Percentiles rank a stretch among this genome's conserved stretches.
phyloP scores from a whole-genome alignment of 345 rosid species.

The Noccaea bulbosa region DNA sequence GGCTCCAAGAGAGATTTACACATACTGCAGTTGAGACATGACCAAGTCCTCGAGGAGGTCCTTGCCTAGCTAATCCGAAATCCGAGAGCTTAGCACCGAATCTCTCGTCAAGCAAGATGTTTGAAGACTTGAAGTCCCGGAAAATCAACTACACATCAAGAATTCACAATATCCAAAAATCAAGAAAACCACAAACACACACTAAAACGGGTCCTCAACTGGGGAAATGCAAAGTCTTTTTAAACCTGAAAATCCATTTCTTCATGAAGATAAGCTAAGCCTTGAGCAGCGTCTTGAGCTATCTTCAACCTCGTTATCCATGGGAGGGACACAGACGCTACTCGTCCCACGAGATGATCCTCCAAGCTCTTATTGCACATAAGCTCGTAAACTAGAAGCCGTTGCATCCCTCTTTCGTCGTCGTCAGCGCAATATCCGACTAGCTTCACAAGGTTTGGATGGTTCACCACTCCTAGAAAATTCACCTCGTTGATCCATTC shows the following conservation, averaged over 20 bases:
- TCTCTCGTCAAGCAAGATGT: slow-evolving; percentile 81
- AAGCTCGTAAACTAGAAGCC: slow-evolving; percentile 87
- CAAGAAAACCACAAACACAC: slow-evolving; percentile 7
- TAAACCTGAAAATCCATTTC: slow-evolving; percentile 94
- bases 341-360: slow-evolving; percentile 71
- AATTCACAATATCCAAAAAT: not conserved
- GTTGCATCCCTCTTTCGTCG: slow-evolving; percentile 90
- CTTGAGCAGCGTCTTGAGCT: slow-evolving; percentile 91
- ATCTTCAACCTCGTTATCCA: slow-evolving; percentile 80
- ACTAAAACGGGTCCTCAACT: too few relatives aligned
- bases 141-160: slow-evolving; percentile 77
- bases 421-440: slow-evolving; percentile 96
- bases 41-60: slow-evolving; percentile 85
- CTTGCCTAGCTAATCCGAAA: slow-evolving; percentile 93
- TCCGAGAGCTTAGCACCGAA: slow-evolving; percentile 93
- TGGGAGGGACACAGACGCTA: slow-evolving; percentile 52
- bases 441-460: slow-evolving; percentile 89
- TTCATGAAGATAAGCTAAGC: slow-evolving; percentile 93
- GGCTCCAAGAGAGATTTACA: slow-evolving; percentile 17
- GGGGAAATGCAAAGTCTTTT: too few relatives aligned
- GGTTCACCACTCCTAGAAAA: slow-evolving; percentile 87
- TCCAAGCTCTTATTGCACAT: slow-evolving; percentile 92
- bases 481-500: slow-evolving; percentile 98
- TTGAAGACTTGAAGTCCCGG: slow-evolving; percentile 92
- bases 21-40: slow-evolving; percentile 91